A percentile compares a stretch with the other conserved stretches of the same genome.
Conservation (phyloP, 2,329 filamentous ascomycete species). For the Harringtonia aguacate region DNA sequence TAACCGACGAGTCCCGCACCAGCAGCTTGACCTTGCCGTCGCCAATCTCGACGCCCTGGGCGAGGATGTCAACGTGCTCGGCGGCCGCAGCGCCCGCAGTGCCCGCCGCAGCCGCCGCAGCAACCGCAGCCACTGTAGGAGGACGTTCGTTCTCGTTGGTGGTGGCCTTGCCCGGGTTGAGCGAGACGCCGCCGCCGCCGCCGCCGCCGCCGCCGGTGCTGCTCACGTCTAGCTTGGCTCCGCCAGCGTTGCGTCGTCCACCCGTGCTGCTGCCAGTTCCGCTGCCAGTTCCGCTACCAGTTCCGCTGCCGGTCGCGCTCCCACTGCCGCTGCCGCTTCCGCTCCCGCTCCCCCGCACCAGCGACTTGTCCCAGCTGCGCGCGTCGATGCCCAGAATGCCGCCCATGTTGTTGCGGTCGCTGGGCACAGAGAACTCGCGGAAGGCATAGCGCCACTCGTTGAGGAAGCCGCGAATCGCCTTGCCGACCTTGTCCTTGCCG, state of each 20-base stretch:
- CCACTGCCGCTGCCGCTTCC: conserved; percentile 19
- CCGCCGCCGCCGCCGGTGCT: background rate
- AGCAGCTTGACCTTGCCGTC: conserved; percentile 56
- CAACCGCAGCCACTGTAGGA: background rate
- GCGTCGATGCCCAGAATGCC: conserved; percentile 64
- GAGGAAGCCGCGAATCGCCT: conserved; percentile 80
- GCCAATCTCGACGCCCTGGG: conserved; percentile 57
- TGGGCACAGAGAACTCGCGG: conserved; percentile 90
- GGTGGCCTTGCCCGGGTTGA: too few relatives aligned
- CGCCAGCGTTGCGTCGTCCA: too few relatives aligned
- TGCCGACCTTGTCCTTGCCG: conserved; percentile 96
- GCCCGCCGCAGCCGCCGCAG: background rate
- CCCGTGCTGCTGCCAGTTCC: background rate
- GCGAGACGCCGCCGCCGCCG: background rate
- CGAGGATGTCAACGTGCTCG: conserved; percentile 45
- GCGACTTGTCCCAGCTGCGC: conserved; percentile 54
- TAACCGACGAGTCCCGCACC: conserved; percentile 37
- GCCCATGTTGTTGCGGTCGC: conserved; percentile 75
- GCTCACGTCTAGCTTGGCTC: background rate
- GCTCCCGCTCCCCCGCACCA: conserved; percentile 23
- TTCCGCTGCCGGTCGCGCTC: background rate
- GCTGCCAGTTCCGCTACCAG: background rate
- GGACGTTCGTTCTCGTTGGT: too few relatives aligned
- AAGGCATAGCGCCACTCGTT: conserved; percentile 96
- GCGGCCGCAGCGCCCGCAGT: background rate